Evolutionary conservation across 116 monocot species (phyloP).

Genomic region (Posidonia oceanica): DNA sequence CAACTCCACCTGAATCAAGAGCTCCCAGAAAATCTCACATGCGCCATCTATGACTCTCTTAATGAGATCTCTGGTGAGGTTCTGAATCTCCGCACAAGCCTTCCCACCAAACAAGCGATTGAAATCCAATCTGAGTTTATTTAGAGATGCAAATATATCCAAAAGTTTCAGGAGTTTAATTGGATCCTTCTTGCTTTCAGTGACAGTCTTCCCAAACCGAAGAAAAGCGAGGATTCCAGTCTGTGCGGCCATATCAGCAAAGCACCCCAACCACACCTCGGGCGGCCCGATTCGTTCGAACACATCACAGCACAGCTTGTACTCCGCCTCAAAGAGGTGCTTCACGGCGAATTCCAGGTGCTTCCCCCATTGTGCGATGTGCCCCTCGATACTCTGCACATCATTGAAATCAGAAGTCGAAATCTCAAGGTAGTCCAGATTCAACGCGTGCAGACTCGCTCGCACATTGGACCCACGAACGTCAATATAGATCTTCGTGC

Average conservation of each 20-base stretch:
- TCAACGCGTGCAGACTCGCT: slow-evolving; percentile 35
- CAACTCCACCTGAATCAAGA: slow-evolving; percentile 76
- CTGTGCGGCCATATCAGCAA: slow-evolving; percentile 53
- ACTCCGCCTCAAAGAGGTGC: slow-evolving; percentile 75
- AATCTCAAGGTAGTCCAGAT: slow-evolving; percentile 45
- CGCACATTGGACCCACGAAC: slow-evolving; percentile 37
- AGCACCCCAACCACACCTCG: slow-evolving; percentile 44
- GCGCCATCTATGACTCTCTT: slow-evolving; percentile 73
- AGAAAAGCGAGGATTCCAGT: slow-evolving; percentile 70
- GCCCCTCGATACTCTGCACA: slow-evolving; percentile 47
- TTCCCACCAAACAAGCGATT: slow-evolving; percentile 74
- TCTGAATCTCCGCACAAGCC: slow-evolving; percentile 79
- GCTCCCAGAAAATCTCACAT: slow-evolving; percentile 86
- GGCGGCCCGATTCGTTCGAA: slow-evolving; percentile 35
- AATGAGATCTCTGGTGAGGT: slow-evolving; percentile 64
- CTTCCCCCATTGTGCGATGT: slow-evolving; percentile 53
- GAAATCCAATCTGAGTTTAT: slow-evolving; percentile 71
- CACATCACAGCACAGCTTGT: slow-evolving; percentile 58
- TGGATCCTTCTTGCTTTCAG: slow-evolving; percentile 88
- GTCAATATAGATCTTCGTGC: slow-evolving; percentile 38
- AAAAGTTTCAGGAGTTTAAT: slow-evolving; percentile 78
- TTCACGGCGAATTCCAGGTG: slow-evolving; percentile 84
- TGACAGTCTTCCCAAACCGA: slow-evolving; percentile 49
- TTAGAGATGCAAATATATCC: slow-evolving; percentile 64
- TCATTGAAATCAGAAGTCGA: slow-evolving; percentile 30